These are phyloP conservation scores for Amanita subjunquillea DNA, from an alignment of 768 basidiomycete genomes.

Conservation along the genomic window DNA sequence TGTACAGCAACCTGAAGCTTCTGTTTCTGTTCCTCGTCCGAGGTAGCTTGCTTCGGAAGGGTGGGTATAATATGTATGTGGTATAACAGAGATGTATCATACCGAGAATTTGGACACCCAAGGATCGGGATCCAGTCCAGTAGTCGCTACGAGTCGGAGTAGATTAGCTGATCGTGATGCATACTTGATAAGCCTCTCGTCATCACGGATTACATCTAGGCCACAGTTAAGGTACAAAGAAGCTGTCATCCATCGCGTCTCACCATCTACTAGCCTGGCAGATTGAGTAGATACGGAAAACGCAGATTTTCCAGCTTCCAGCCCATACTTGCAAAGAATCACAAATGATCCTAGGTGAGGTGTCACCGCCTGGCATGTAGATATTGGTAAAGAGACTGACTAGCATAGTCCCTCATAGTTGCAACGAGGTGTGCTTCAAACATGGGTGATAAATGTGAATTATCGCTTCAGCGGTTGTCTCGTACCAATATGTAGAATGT, in stretches of 20 bases:
- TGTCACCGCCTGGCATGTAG: background rate
- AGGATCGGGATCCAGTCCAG: background rate
- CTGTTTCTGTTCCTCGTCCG: background rate
- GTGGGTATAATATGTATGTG: background rate
- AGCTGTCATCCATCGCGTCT: background rate
- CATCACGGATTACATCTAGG: conserved; percentile 1
- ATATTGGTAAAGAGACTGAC: background rate
- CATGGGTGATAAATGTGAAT: background rate
- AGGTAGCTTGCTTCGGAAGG: background rate
- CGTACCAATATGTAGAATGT: background rate
- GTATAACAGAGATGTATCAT: background rate
- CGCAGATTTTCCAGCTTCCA: conserved; percentile 2
- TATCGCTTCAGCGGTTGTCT: too few relatives aligned
- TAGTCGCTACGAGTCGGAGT: background rate
- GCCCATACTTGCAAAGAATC: conserved; percentile 1
- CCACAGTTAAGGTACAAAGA: background rate
- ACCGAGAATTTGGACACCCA: background rate
- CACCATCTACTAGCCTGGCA: background rate
- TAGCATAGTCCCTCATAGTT: conserved; percentile 5
- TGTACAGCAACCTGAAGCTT: background rate
- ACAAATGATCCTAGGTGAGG: background rate
- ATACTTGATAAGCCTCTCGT: background rate
- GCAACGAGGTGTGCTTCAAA: conserved; percentile 1
- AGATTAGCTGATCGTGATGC: background rate
- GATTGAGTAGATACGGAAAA: background rate